Base-by-base conservation (phyloP, 208 protist species). In the Trypanosoma rangeli region DNA sequence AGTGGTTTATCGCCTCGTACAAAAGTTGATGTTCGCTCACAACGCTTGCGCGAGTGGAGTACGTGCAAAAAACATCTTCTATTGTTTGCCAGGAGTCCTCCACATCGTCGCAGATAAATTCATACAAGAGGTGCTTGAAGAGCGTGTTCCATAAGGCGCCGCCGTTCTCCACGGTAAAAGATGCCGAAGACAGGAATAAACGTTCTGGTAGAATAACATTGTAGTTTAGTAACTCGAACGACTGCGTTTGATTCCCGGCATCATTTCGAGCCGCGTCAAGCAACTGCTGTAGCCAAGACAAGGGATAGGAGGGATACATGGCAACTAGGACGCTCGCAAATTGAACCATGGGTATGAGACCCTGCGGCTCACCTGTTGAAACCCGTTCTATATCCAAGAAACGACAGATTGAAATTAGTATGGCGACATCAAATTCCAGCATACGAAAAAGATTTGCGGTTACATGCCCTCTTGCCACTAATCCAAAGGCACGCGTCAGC, bases 221-320 rank as follows among this genome's bases (percentile, higher is more conserved):
- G 71, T 93, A 93, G 79, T 80, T 84, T 28, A 93, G 61, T 57
- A 82, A 74, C 4, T 74, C 54, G 8, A 78, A 68, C 35, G 61
- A 75, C 56, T 88, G 76, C 16, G 72, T 22, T 31, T 26, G 56
- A 55, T 78, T 74, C 1, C 78, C 80, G 49, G 76, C 84, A n/a
- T 88, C 79, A 42, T 75, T 73, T 24, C 68, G 49, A 8, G 85
- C 88, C 2, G 81, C 77, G 12, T 74, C 56, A 16, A 94, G 67
- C 28, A 94, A 73, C 66, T 91, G 66, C 66, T 80, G 62, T 15
- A 94, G 29, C 7, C 60, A 72, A 33, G 55, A 22, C 33, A 76
- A 22, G 16, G 85, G 35, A 69, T 94, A 94, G 54, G 74, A 78
- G 16, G 88, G 88, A 74, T 86, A 94, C 81, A 94, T 89, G 61